phyloP scores from a whole-genome alignment of 257 asterid species.

The Solanum neorickii region DNA sequence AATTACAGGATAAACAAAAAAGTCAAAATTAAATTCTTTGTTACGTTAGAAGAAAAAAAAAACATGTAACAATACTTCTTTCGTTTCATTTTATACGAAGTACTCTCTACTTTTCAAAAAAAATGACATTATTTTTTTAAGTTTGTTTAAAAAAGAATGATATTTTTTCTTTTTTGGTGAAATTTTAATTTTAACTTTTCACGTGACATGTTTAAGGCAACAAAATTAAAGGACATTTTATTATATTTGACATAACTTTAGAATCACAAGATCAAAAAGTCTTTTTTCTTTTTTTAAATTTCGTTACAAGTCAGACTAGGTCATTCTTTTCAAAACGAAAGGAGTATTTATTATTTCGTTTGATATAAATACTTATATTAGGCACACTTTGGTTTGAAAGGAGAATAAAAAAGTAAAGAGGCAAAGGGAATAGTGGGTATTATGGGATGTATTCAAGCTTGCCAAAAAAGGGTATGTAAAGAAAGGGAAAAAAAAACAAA shows the following conservation, averaged over 20 bases:
- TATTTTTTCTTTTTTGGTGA: fast-evolving
- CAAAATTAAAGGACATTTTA: too few species aligned
- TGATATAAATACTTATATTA: neutral
- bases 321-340: fast-evolving
- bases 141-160: too few species aligned
- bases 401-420: neutral
- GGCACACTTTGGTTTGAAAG: conserved; percentile 37
- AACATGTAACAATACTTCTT: neutral
- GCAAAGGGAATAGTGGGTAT: neutral
- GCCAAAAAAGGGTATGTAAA: conserved; percentile 8
- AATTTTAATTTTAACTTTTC: too few species aligned
- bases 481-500: neutral
- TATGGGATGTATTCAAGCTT: conserved; percentile 8
- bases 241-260: too few species aligned
- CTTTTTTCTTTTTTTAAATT: too few species aligned
- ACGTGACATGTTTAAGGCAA: too few species aligned
- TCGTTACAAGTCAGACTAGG: fast-evolving
- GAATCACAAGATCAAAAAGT: too few species aligned
- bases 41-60: neutral
- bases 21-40: neutral
- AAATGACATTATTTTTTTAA: too few species aligned
- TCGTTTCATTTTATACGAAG: neutral
- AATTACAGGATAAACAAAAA: neutral
- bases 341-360: neutral
- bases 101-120: too few species aligned